Percentiles rank a stretch among this genome's conserved stretches.
Conservation (phyloP, 176 grass and related monocot genomes). For the Oryza australiensis region DNA sequence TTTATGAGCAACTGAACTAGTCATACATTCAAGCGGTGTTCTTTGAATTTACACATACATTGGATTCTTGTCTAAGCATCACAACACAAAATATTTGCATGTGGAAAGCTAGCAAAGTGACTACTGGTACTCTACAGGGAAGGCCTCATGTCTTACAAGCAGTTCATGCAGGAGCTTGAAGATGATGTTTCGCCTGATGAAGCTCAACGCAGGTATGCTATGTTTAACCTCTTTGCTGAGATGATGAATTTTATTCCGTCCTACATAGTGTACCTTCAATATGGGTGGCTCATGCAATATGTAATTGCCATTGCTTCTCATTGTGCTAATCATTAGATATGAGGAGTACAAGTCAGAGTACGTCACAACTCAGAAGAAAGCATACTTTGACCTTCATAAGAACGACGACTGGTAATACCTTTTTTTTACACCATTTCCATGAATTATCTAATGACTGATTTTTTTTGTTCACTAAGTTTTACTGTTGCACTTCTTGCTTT, state of each 20-base stretch:
- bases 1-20: neutral
- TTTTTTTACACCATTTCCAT: slow-evolving; percentile 11
- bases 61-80: slow-evolving; percentile 4
- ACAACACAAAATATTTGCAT: neutral
- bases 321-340: slow-evolving; percentile 63
- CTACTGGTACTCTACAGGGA: slow-evolving; percentile 52
- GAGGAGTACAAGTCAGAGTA: slow-evolving; percentile 97
- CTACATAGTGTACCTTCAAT: slow-evolving; percentile 11
- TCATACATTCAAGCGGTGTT: neutral
- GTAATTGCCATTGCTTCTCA: slow-evolving; percentile 11
- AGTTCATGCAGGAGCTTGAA: slow-evolving; percentile 98
- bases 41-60: neutral
- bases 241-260: slow-evolving; percentile 17
- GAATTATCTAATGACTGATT: neutral
- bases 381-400: slow-evolving; percentile 97
- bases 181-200: slow-evolving; percentile 92
- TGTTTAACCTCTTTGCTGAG: neutral
- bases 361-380: slow-evolving; percentile 93
- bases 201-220: slow-evolving; percentile 76
- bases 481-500: slow-evolving; percentile 13
- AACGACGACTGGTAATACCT: slow-evolving; percentile 74
- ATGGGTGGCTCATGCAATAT: neutral
- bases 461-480: slow-evolving; percentile 22
- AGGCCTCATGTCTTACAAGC: slow-evolving; percentile 97
- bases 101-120: slow-evolving; percentile 7